Conservation (phyloP, 768 basidiomycete species). For the Mycena vulgaris region DNA sequence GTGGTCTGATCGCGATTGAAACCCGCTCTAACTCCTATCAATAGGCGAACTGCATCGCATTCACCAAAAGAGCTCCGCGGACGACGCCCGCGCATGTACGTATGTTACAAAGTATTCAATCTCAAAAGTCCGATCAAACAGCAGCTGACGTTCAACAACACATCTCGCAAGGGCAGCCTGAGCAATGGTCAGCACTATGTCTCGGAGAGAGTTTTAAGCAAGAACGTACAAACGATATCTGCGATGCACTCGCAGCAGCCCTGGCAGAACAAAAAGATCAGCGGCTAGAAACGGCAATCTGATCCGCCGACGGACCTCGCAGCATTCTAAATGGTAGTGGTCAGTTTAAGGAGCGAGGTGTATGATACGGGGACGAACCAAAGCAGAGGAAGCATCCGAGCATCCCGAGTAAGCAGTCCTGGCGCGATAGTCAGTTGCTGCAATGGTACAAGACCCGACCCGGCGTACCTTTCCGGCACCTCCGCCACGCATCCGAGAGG, state of each 20-base stretch:
- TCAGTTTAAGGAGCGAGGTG: not conserved
- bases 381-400: slow-evolving; percentile 82
- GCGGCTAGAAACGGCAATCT: not conserved
- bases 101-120: slow-evolving; percentile 19
- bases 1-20: too few relatives aligned
- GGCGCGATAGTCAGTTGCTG: not conserved
- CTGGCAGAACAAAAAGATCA: slow-evolving; percentile 48
- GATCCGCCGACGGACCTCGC: slow-evolving; percentile 67
- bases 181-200: not conserved
- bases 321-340: slow-evolving; percentile 64
- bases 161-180: slow-evolving; percentile 88
- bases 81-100: not conserved
- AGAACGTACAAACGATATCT: slow-evolving; percentile 78
- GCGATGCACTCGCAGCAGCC: slow-evolving; percentile 79
- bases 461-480: slow-evolving; percentile 73
- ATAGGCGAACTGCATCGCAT: too few relatives aligned
- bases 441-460: slow-evolving; percentile 17
- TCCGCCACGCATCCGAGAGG: slow-evolving; percentile 78
- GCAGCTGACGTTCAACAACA: slow-evolving; percentile 65
- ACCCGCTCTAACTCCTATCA: too few relatives aligned
- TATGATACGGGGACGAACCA: slow-evolving; percentile 58
- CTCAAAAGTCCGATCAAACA: not conserved
- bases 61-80: not conserved
- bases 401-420: slow-evolving; percentile 79
- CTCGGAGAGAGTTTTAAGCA: not conserved